Conservation (phyloP, 2,329 filamentous ascomycete species). For the Parastagonospora avenae region DNA sequence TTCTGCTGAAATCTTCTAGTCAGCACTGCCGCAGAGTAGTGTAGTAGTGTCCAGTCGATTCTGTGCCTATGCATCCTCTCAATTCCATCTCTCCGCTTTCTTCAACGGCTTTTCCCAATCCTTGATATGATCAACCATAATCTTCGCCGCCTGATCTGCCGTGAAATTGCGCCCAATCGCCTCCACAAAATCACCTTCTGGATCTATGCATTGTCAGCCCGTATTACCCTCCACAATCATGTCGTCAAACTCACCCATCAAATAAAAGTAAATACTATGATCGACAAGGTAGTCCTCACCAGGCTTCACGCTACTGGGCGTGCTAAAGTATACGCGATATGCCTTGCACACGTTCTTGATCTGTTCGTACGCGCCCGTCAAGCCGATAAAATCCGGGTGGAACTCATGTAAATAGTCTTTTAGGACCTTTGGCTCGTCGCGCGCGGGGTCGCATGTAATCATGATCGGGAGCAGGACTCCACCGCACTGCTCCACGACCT, state of each 20-base stretch:
- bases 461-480: slow-evolving; percentile 76
- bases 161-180: slow-evolving; percentile 94
- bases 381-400: slow-evolving; percentile 80
- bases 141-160: slow-evolving; percentile 78
- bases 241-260: slow-evolving; percentile 71
- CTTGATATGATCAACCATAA: slow-evolving; percentile 85
- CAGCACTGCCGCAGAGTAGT: not conserved
- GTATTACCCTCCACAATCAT: not conserved
- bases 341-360: slow-evolving; percentile 94
- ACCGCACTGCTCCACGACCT: slow-evolving; percentile 56
- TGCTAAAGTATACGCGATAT: slow-evolving; percentile 97
- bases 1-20: too few species aligned
- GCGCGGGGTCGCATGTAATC: slow-evolving; percentile 91
- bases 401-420: slow-evolving; percentile 90
- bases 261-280: slow-evolving; percentile 98
- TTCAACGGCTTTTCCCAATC: slow-evolving; percentile 70
- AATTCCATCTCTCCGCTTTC: slow-evolving; percentile 44
- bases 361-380: slow-evolving; percentile 92
- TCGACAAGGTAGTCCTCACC: slow-evolving; percentile 98
- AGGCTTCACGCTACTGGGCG: slow-evolving; percentile 82
- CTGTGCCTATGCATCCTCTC: not conserved
- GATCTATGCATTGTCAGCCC: slow-evolving; percentile 63
- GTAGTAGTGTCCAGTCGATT: not conserved
- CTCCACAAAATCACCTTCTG: slow-evolving; percentile 97
- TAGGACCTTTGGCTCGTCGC: slow-evolving; percentile 84